A percentile compares a stretch with the other conserved stretches of the same genome.
Evolutionary conservation across 177 flowering plant species (phyloP).

Genomic region (Vitis hybrid): DNA sequence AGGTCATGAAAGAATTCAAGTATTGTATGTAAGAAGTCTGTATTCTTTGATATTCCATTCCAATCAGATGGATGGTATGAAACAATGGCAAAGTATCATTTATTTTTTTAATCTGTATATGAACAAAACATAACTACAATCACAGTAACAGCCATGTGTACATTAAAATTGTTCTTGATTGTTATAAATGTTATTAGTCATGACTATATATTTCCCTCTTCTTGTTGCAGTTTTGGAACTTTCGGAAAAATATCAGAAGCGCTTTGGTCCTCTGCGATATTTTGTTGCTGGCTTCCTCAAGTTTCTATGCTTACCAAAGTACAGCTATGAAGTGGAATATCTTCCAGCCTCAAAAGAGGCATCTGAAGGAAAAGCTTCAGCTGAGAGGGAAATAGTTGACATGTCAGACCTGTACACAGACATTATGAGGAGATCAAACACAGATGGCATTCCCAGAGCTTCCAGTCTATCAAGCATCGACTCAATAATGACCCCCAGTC

Average conservation of each 20-base stretch:
- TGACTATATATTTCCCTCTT: too few relatives aligned
- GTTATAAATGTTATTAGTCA: too few relatives aligned
- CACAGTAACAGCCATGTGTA: not conserved
- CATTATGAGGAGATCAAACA: conserved; percentile 71
- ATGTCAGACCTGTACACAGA: conserved; percentile 82
- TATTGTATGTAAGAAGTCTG: too few relatives aligned
- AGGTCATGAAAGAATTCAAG: too few relatives aligned
- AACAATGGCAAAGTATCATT: too few relatives aligned
- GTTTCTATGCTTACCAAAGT: conserved; percentile 90
- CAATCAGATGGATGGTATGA: too few relatives aligned
- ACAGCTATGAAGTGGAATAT: conserved; percentile 88
- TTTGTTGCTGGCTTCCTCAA: conserved; percentile 96
- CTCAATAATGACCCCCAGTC: conserved; percentile 91
- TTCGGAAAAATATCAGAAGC: conserved; percentile 94
- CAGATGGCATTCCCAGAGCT: conserved; percentile 89
- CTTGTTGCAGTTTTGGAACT: conserved; percentile 81
- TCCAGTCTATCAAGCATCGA: conserved; percentile 97
- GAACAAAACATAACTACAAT: too few relatives aligned
- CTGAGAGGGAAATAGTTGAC: conserved; percentile 57
- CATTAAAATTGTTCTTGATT: not conserved
- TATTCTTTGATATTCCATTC: too few relatives aligned
- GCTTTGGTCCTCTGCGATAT: conserved; percentile 94
- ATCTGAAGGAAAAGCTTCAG: conserved; percentile 40
- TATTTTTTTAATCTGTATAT: too few relatives aligned
- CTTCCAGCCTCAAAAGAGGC: conserved; percentile 68